These are phyloP conservation scores for Myriangium duriaei DNA, from an alignment of 2,329 filamentous ascomycete species.

Conservation along the genomic window DNA sequence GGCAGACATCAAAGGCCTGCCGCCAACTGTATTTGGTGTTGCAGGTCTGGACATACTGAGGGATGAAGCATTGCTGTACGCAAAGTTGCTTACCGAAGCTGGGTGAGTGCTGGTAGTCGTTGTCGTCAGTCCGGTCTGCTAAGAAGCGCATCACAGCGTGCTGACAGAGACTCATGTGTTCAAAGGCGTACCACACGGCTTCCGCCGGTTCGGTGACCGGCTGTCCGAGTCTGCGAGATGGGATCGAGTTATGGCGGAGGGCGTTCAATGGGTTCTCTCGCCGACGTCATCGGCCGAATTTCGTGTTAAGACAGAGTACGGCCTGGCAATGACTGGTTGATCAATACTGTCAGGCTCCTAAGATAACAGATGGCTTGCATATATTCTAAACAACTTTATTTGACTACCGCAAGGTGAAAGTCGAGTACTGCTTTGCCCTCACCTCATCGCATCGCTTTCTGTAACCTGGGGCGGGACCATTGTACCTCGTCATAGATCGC, in stretches of 20 bases:
- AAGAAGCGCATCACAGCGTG: conserved; percentile 19
- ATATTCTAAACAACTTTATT: too few relatives aligned
- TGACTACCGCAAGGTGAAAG: conserved; percentile 10
- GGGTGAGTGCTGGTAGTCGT: conserved; percentile 25
- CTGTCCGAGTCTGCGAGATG: conserved; percentile 29
- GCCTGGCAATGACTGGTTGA: neutral
- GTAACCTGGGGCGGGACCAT: conserved; percentile 34
- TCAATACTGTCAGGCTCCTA: too few relatives aligned
- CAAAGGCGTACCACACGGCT: conserved; percentile 42
- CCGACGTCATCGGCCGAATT: too few relatives aligned
- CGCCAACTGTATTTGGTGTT: conserved; percentile 34
- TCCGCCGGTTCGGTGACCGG: conserved; percentile 34
- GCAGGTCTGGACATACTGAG: conserved; percentile 36
- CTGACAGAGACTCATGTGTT: conserved; percentile 38
- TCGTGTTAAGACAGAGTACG: neutral
- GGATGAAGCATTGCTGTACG: conserved; percentile 39
- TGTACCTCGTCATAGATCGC: conserved; percentile 35
- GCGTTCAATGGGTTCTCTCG: conserved; percentile 29
- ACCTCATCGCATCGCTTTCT: conserved; percentile 22
- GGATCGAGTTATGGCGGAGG: conserved; percentile 32
- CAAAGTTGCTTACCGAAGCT: conserved; percentile 31
- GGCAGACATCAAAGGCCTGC: conserved; percentile 30
- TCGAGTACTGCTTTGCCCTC: conserved; percentile 16
- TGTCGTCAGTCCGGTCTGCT: too few relatives aligned
- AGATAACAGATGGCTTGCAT: too few relatives aligned